These are phyloP conservation scores for Colletotrichum cereale DNA, from an alignment of 2,329 filamentous ascomycete species.

Conservation along the genomic window DNA sequence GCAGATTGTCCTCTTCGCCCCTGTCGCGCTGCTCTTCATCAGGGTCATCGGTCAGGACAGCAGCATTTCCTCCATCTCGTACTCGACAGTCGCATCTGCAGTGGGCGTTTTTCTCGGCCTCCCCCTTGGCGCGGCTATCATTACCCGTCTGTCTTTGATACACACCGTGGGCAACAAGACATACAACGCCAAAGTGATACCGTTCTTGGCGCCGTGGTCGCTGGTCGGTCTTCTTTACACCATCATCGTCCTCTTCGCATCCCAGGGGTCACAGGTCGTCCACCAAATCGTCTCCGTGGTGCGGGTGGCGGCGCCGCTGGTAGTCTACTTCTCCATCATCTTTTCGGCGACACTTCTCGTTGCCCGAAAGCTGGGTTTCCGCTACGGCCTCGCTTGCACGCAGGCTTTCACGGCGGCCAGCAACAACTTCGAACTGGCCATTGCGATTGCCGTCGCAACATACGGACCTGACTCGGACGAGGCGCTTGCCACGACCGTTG, in stretches of 20 bases:
- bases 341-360: constrained; percentile 78
- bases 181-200: constrained; percentile 80
- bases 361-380: constrained; percentile 76
- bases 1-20: constrained; percentile 80
- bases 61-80: constrained; percentile 60
- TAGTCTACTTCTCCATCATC: constrained; percentile 84
- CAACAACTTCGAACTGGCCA: constrained; percentile 94
- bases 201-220: constrained; percentile 77
- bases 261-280: constrained; percentile 81
- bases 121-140: constrained; percentile 82
- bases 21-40: constrained; percentile 77
- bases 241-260: constrained; percentile 87
- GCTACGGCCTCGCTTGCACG: constrained; percentile 77
- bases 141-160: constrained; percentile 76
- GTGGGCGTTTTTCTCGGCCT: constrained; percentile 90
- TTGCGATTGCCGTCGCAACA: constrained; percentile 86
- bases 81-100: constrained; percentile 79
- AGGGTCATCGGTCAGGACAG: constrained; percentile 70
- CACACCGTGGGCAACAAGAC: constrained; percentile 65
- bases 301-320: constrained; percentile 81
- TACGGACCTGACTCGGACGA: constrained; percentile 84
- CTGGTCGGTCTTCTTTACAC: constrained; percentile 89
- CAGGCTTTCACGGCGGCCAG: constrained; percentile 92
- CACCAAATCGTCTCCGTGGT: constrained; percentile 87
- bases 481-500: constrained; percentile 85